These are phyloP conservation scores for Stephanodiscus triporus DNA, from an alignment of 108 stramenopile species.

Conservation along the genomic window DNA sequence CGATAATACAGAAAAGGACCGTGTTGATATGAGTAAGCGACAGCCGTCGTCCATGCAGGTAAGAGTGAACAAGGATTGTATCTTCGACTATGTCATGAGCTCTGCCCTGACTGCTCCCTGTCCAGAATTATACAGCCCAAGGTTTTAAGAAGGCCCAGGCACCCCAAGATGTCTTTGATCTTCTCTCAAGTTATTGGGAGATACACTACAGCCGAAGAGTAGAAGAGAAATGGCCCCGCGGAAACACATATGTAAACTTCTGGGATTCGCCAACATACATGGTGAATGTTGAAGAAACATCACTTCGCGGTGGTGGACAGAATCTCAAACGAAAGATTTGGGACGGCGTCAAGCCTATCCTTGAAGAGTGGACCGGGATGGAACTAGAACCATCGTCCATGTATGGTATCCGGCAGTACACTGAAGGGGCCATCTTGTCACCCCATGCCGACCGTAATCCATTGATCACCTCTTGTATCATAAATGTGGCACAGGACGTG, in stretches of 20 bases:
- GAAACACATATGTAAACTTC: slow-evolving; percentile 79
- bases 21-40: slow-evolving; percentile 70
- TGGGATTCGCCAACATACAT: slow-evolving; percentile 82
- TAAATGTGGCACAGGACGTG: slow-evolving; percentile 91
- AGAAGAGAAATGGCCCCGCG: slow-evolving; percentile 69
- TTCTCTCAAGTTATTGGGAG: slow-evolving; percentile 69
- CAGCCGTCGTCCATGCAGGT: slow-evolving; percentile 84
- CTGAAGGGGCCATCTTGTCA: slow-evolving; percentile 72
- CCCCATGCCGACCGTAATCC: slow-evolving; percentile 91
- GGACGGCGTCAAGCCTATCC: slow-evolving; percentile 70
- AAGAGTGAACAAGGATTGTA: slow-evolving; percentile 14
- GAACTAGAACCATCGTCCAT: slow-evolving; percentile 76
- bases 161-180: slow-evolving; percentile 57
- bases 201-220: slow-evolving; percentile 54
- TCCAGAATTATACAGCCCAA: slow-evolving; percentile 70
- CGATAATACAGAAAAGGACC: slow-evolving; percentile 65
- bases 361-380: slow-evolving; percentile 92
- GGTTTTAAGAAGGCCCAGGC: slow-evolving; percentile 83
- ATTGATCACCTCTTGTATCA: slow-evolving; percentile 87
- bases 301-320: slow-evolving; percentile 68
- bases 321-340: slow-evolving; percentile 70
- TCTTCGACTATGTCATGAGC: background rate
- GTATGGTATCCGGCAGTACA: slow-evolving; percentile 92
- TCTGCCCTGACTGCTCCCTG: background rate
- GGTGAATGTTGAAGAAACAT: slow-evolving; percentile 73